Percentiles rank a stretch among this genome's conserved stretches.
These are phyloP conservation scores for Pseudocercospora crystallina DNA, from an alignment of 2,329 filamentous ascomycete species.

Conservation along the genomic window DNA sequence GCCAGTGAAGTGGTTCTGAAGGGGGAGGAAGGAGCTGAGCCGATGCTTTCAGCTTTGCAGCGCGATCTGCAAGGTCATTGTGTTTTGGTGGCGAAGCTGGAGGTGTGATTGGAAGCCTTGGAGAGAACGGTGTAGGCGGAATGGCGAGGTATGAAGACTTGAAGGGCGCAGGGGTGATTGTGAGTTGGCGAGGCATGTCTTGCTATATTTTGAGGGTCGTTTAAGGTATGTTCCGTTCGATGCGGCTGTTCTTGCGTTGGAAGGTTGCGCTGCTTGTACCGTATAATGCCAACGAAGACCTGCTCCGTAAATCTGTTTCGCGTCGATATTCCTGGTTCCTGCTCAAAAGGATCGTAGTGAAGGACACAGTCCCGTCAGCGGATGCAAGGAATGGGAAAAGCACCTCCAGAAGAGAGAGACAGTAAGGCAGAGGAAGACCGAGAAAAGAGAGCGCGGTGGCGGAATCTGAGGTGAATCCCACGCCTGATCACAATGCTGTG, in stretches of 20 bases:
- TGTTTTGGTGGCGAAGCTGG: slow-evolving; percentile 9
- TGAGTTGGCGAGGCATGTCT: slow-evolving; percentile 32
- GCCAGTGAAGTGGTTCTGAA: slow-evolving; percentile 44
- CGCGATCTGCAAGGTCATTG: not conserved
- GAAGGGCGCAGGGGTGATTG: slow-evolving; percentile 42
- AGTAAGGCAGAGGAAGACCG: no score
- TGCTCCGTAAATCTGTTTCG: slow-evolving; percentile 19
- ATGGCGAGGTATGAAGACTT: slow-evolving; percentile 46
- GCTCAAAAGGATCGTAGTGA: slow-evolving; percentile 10
- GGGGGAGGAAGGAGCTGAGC: slow-evolving; percentile 28
- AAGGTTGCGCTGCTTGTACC: not conserved
- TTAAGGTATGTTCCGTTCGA: not conserved
- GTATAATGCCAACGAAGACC: slow-evolving; percentile 23
- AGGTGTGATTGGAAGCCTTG: slow-evolving; percentile 24
- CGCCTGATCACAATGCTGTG: slow-evolving; percentile 5
- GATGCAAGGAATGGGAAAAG: not conserved
- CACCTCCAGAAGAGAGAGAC: no score
- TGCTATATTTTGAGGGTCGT: not conserved
- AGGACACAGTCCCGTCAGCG: slow-evolving; percentile 20
- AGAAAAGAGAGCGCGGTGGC: no score
- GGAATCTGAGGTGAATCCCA: not conserved
- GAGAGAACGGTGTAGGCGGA: slow-evolving; percentile 46
- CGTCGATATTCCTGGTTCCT: not conserved
- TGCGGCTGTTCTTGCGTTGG: not conserved
- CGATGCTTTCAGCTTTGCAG: slow-evolving; percentile 16